Evolutionary conservation across 306 rosid species (phyloP).

Genomic region (Arachis hypogaea): DNA sequence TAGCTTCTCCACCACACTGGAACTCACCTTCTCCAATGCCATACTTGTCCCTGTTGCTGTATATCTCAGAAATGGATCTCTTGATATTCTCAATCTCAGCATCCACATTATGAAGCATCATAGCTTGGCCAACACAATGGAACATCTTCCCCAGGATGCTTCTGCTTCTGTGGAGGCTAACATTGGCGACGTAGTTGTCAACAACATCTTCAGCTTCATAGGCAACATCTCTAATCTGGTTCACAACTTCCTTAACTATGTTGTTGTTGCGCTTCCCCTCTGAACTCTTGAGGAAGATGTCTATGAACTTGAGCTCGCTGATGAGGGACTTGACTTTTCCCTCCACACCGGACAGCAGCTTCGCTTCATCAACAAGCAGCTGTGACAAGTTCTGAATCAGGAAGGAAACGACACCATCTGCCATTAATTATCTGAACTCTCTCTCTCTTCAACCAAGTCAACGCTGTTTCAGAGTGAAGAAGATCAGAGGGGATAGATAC

Average conservation of each 20-base stretch:
- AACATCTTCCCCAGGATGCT: background rate
- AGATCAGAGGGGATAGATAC: too few species aligned
- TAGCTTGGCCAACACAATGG: too few species aligned
- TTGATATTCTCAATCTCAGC: background rate
- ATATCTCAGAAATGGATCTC: background rate
- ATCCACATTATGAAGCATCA: background rate
- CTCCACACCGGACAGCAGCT: slow-evolving; percentile 4
- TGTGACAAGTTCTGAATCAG: slow-evolving; percentile 15
- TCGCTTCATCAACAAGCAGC: background rate
- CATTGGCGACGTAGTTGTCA: background rate
- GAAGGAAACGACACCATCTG: slow-evolving; percentile 15
- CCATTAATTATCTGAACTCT: slow-evolving; percentile 14
- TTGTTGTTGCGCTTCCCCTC: slow-evolving; percentile 4
- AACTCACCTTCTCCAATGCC: background rate
- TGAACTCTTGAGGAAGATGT: slow-evolving; percentile 15
- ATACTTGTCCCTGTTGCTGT: background rate
- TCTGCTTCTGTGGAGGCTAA: background rate
- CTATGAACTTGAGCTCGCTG: background rate
- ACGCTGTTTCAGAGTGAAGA: too few species aligned
- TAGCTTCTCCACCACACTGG: background rate
- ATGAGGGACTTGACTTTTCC: background rate
- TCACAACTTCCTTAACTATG: background rate
- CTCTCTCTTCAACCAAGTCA: too few species aligned
- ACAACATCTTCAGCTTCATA: slow-evolving; percentile 33
- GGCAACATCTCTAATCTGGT: slow-evolving; percentile 27